A percentile compares a stretch with the other conserved stretches of the same genome.
Evolutionary conservation across 106 monocot species (phyloP).

Genomic region (Agapanthus africanus): DNA sequence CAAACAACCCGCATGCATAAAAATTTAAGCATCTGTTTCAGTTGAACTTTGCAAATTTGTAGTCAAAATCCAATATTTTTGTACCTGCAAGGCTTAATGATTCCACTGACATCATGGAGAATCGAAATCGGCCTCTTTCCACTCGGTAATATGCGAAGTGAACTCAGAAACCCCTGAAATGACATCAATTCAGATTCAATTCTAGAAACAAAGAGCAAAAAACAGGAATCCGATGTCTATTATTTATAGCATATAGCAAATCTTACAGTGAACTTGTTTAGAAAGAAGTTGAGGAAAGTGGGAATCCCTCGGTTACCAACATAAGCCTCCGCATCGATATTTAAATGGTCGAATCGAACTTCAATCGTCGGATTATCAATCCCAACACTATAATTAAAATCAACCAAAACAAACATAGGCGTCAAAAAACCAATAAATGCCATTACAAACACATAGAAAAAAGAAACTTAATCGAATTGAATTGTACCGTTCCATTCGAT

Average conservation of each 20-base stretch:
- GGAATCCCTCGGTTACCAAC: slow-evolving; percentile 39
- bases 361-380: slow-evolving; percentile 56
- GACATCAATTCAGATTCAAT: slow-evolving; percentile 3
- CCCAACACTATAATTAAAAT: slow-evolving; percentile 45
- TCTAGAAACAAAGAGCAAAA: not conserved
- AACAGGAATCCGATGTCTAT: too few relatives aligned
- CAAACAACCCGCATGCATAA: not conserved
- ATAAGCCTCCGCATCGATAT: not conserved
- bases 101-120: slow-evolving; percentile 13
- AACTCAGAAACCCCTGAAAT: slow-evolving; percentile 1
- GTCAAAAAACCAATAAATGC: too few relatives aligned
- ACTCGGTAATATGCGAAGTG: slow-evolving; percentile 6
- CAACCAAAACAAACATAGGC: too few relatives aligned
- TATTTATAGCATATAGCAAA: too few relatives aligned
- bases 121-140: slow-evolving; percentile 10
- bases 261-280: slow-evolving; percentile 30
- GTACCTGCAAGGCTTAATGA: slow-evolving; percentile 8
- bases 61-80: too few relatives aligned
- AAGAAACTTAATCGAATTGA: not conserved
- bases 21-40: too few relatives aligned
- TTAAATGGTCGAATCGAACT: slow-evolving; percentile 31
- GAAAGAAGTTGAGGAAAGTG: slow-evolving; percentile 30
- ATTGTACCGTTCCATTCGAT: slow-evolving; percentile 8
- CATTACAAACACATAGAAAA: not conserved
- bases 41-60: too few relatives aligned